Evolutionary conservation across 495 filamentous ascomycete genomes (phyloP).

Genomic region (Xylaria longipes): DNA sequence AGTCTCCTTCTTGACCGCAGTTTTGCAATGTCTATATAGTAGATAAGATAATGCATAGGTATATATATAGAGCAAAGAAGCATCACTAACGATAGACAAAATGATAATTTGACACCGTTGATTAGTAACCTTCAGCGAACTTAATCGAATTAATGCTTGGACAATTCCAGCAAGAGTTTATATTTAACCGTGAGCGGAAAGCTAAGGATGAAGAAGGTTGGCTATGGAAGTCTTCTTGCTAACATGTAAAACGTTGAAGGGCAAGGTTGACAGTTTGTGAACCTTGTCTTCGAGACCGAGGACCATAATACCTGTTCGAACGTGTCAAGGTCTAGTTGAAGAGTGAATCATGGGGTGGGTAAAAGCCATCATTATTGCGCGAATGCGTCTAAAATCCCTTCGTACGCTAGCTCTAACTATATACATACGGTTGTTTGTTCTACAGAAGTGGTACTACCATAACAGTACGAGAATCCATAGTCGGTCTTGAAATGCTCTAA

Average conservation of each 20-base stretch:
- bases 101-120: neutral
- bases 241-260: neutral
- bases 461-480: too few species aligned
- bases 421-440: too few species aligned
- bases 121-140: neutral
- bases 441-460: too few species aligned
- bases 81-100: constrained; percentile 3
- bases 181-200: neutral
- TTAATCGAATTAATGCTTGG: neutral
- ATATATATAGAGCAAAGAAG: neutral
- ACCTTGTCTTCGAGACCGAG: neutral
- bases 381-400: too few species aligned
- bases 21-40: neutral
- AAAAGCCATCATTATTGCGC: too few species aligned
- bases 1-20: neutral
- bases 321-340: too few species aligned
- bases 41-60: neutral
- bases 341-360: too few species aligned
- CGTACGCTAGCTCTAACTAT: too few species aligned
- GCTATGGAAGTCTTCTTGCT: neutral
- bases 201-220: neutral
- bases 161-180: neutral
- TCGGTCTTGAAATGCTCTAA: too few species aligned
- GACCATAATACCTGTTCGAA: neutral
- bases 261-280: neutral